phyloP scores from a whole-genome alignment of 495 filamentous ascomycete species.

The Sphaerosporella brunnea region DNA sequence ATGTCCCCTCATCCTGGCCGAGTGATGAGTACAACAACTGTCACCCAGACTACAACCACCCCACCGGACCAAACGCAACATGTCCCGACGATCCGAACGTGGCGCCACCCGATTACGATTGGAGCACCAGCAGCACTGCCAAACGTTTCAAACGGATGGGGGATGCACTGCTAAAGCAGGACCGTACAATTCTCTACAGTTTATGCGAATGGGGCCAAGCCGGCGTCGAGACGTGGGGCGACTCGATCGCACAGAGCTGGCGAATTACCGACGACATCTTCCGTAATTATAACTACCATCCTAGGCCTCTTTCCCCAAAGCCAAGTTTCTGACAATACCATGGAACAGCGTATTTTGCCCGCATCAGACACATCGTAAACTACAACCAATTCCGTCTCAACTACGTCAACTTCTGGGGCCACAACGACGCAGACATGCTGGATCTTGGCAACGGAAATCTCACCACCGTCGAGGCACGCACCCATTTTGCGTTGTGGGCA shows the following conservation, averaged over 20 bases:
- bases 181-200: constrained; percentile 39
- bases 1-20: constrained; percentile 12
- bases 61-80: constrained; percentile 18
- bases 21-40: constrained; percentile 15
- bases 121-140: constrained; percentile 34
- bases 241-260: constrained; percentile 37
- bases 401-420: constrained; percentile 25
- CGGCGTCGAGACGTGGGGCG: constrained; percentile 36
- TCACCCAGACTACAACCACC: constrained; percentile 22
- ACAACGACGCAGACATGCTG: constrained; percentile 47
- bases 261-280: constrained; percentile 38
- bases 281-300: neutral
- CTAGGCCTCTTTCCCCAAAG: neutral
- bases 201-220: constrained; percentile 49
- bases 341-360: no score
- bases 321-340: constrained; percentile 5
- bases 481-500: constrained; percentile 40
- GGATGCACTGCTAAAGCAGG: constrained; percentile 40
- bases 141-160: constrained; percentile 41
- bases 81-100: constrained; percentile 10
- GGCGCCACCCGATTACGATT: constrained; percentile 37
- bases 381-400: constrained; percentile 15
- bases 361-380: constrained; percentile 31
- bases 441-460: constrained; percentile 48
- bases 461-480: constrained; percentile 28